Conservation (phyloP, 2,329 filamentous ascomycete genomes). For the Claviceps monticola region DNA sequence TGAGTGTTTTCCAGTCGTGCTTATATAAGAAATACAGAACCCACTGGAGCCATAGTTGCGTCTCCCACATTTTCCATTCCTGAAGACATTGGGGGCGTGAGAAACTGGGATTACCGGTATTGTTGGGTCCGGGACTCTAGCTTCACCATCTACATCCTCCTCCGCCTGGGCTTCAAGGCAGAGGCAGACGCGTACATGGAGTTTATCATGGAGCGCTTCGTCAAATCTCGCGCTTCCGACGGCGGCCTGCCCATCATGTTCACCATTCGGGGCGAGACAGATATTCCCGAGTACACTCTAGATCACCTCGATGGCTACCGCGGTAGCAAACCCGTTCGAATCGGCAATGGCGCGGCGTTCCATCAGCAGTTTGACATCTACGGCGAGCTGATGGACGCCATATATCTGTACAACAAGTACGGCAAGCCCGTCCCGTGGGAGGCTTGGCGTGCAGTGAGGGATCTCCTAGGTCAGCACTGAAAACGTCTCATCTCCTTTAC, state of each 20-base stretch:
- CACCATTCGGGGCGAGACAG: slow-evolving; percentile 59
- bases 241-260: slow-evolving; percentile 69
- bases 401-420: slow-evolving; percentile 70
- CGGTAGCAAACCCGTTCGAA: slow-evolving; percentile 56
- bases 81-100: slow-evolving; percentile 54
- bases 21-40: slow-evolving; percentile 30
- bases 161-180: slow-evolving; percentile 60
- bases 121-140: slow-evolving; percentile 67
- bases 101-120: slow-evolving; percentile 62
- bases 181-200: slow-evolving; percentile 69
- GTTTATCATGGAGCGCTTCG: slow-evolving; percentile 61
- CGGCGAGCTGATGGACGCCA: slow-evolving; percentile 62
- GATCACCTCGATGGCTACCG: slow-evolving; percentile 60
- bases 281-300: slow-evolving; percentile 58
- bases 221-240: slow-evolving; percentile 43
- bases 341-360: slow-evolving; percentile 64
- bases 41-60: slow-evolving; percentile 64
- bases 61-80: slow-evolving; percentile 66
- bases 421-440: slow-evolving; percentile 67
- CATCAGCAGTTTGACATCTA: slow-evolving; percentile 72
- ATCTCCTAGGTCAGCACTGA: slow-evolving; percentile 40
- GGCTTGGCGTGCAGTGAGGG: slow-evolving; percentile 56
- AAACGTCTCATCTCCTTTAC: background rate
- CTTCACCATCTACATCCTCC: slow-evolving; percentile 65
- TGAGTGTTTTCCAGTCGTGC: too few species aligned